Evolutionary conservation across 768 basidiomycete species (phyloP).

Genomic region (Russula abietina): DNA sequence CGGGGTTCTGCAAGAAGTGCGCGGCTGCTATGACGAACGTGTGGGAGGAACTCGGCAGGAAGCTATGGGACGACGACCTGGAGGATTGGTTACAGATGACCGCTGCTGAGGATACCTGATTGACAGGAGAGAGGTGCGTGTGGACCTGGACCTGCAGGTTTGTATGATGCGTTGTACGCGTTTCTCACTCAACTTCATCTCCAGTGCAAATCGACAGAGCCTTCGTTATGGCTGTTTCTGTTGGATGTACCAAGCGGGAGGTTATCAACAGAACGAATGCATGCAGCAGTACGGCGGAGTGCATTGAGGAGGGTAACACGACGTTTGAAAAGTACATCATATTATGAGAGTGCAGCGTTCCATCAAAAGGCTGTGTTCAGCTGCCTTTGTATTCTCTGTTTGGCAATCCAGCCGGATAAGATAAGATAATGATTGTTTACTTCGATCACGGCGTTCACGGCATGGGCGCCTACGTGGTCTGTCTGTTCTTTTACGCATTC

Average conservation of each 20-base stretch:
- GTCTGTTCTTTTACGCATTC: no score
- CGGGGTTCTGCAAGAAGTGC: constrained; percentile 36
- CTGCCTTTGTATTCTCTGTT: not conserved
- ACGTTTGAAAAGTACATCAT: no score
- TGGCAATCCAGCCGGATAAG: not conserved
- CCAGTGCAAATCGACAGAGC: not conserved
- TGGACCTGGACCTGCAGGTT: not conserved
- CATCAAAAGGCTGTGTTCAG: no score
- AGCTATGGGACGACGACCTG: constrained; percentile 16
- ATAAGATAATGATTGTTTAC: no score
- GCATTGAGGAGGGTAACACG: not conserved
- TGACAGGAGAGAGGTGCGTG: not conserved
- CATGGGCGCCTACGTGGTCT: no score
- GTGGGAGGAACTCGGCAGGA: constrained; percentile 29
- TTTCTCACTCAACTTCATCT: not conserved
- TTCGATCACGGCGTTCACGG: no score
- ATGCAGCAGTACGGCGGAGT: not conserved
- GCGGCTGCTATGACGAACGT: constrained; percentile 27
- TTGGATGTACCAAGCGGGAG: not conserved
- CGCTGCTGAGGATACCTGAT: not conserved
- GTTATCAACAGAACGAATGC: not conserved
- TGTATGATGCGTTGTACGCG: not conserved
- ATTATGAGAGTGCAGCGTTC: no score
- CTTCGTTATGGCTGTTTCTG: not conserved
- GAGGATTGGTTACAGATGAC: constrained; percentile 21